Evolutionary conservation across 2,329 filamentous ascomycete species (phyloP), one percentile per base, ranked within the genome.

Genomic region (Penicillium sp.): DNA sequence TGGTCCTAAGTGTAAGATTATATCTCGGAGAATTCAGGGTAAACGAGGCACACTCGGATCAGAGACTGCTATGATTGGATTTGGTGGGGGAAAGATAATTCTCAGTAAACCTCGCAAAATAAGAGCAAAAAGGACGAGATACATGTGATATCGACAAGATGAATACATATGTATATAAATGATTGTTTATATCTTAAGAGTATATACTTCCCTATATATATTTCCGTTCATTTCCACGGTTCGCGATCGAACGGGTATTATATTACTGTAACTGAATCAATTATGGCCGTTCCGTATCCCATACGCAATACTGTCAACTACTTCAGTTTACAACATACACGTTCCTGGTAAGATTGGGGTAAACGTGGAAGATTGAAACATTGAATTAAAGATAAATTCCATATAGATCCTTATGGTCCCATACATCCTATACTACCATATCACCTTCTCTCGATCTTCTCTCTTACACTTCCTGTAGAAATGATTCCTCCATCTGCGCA

Each of bases 281-380:
- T 43, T 22, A 5, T 44, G 20, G 29, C 51, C 57, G 59, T 50
- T 42, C 46, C 42, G 47, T 61, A 59, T 49, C 46, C 32, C 38
- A 42, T 64, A 64, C 63, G 46, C 51, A 55, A 64, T 65, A 65
- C 63, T 61, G 38, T 44, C 48, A 31, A 47, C 43, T 11, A 47
- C 38, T 53, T 61, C 48, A 42, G 38, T 44, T 44, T 24, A 50
- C 29, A 26, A 37, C 45, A 48, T 61, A 61, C 53, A 9, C 46
- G 61, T 63, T 61, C 62, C 62, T 65, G 62, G 63, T 65, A 65
- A 65, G 35, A 59, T 62, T 64, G 42, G 37, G 44, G 9, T 48
- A 55, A 52, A 50, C 14, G n/a, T n/a, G n/a, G 9, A 24, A 18
- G 14, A 31, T 6, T 7, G 22, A 38, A 45, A 26, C 24, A 26